These are phyloP conservation scores for Hypoxylon sp. DNA, from an alignment of 2,329 filamentous ascomycete species.

Conservation along the genomic window DNA sequence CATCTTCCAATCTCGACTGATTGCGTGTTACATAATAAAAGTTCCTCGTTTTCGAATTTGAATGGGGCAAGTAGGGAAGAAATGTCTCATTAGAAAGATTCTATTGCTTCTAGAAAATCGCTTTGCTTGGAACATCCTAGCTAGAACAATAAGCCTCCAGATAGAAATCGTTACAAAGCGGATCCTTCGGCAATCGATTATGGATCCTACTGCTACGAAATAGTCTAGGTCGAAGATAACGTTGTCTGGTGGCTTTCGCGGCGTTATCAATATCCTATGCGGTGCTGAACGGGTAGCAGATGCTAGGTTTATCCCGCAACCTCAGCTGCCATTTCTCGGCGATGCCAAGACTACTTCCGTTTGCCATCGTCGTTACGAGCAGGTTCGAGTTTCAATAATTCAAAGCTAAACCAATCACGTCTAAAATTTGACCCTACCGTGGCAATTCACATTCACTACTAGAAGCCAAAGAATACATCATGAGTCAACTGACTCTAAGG, in stretches of 20 bases:
- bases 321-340: neutral
- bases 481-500: neutral
- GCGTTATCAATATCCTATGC: neutral
- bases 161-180: neutral
- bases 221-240: neutral
- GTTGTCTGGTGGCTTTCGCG: neutral
- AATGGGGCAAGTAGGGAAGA: neutral
- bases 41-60: neutral
- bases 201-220: too few relatives aligned
- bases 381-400: neutral
- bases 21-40: neutral
- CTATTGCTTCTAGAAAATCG: constrained; percentile 5
- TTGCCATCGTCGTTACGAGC: neutral
- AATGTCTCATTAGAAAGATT: neutral
- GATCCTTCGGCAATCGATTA: neutral
- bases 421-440: neutral
- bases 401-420: neutral
- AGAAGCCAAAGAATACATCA: neutral
- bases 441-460: neutral
- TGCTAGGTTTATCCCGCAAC: neutral
- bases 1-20: neutral
- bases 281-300: neutral
- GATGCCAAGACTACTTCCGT: neutral
- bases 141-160: neutral
- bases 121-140: neutral